Percentiles rank a stretch among this genome's conserved stretches.
Evolutionary conservation across 768 basidiomycete species (phyloP).

Genomic region (Amanita brunnescens): DNA sequence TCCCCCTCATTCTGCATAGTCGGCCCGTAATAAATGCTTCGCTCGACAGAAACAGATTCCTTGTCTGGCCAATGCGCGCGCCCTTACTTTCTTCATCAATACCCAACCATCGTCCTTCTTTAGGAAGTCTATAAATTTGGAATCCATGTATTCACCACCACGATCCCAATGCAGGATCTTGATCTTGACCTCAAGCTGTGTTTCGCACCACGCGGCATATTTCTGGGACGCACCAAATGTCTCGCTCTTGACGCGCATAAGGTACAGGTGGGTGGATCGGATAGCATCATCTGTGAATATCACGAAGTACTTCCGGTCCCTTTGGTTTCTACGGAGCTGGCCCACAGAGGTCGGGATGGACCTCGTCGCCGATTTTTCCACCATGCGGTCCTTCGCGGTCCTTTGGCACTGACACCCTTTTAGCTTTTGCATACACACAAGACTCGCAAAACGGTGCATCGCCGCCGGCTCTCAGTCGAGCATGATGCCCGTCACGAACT

Average conservation of each 20-base stretch:
- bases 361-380: no score
- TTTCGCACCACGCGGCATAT: conserved; percentile 21
- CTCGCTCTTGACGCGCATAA: conserved; percentile 12
- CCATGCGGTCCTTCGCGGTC: conserved; percentile 10
- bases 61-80: conserved; percentile 18
- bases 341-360: conserved; percentile 33
- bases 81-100: conserved; percentile 11
- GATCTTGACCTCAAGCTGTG: conserved; percentile 17
- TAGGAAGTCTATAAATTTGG: conserved; percentile 20
- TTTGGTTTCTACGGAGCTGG: conserved; percentile 18
- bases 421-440: conserved; percentile 24
- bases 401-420: conserved; percentile 9
- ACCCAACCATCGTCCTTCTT: conserved; percentile 14
- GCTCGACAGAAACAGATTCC: conserved; percentile 12
- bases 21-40: conserved; percentile 5
- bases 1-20: neutral
- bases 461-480: neutral
- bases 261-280: conserved; percentile 10
- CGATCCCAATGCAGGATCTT: conserved; percentile 25
- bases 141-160: conserved; percentile 28
- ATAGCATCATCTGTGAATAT: conserved; percentile 23
- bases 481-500: neutral
- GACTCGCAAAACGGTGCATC: conserved; percentile 17
- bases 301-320: conserved; percentile 19
- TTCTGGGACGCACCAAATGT: conserved; percentile 17